Base-by-base conservation (phyloP, 805 yeast genomes). In the Spathaspora passalidarum region DNA sequence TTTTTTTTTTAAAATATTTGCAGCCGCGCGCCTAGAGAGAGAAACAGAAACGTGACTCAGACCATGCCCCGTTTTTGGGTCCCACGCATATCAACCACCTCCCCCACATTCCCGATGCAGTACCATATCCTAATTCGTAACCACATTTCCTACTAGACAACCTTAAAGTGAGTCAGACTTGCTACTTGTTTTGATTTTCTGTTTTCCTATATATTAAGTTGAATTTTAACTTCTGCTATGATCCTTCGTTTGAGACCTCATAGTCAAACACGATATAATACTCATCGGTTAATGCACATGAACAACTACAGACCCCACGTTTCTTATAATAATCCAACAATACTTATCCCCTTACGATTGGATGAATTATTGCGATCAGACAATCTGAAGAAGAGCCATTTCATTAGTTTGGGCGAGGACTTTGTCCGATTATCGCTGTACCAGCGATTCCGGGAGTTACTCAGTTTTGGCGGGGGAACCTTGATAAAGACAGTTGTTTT, bases 401-500 rank as follows among this genome's bases (percentile, higher is more conserved):
- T 68, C n/a, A 62, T 59, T 45, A 53, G 56, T 38, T 47, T 67
- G 11, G 75, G 75, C 5, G 57, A 59, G 32, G 73, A 69, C 43
- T 56, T 63, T 23, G 50, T 69, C 35, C 52, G 66, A 32, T 56
- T 69, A 9, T 60, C 59, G 38, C 53, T 65, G 3, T 69, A 69
- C 53, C 62, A 62, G 46, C 62, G 60, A 48, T 57, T 69, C 32
- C 56, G 61, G 32, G 55, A 60, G 21, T 49, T 59, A 16, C 44
- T 66, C 9, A 53, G 57, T 8, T 50, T 56, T 20, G 63, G 59
- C 4, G 68, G 71, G 5, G 72, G 72, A 0, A 65, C 69, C 2
- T 43, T 57, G 2, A 51, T 68, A 39, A 69, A 69, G 52, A 55
- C 56, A 17, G 51, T 66, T 13, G 73, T 69, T 5, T 56, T 54